Conservation (phyloP, 1,284 basidiomycete species). For the Ustilago vetiveriae region DNA sequence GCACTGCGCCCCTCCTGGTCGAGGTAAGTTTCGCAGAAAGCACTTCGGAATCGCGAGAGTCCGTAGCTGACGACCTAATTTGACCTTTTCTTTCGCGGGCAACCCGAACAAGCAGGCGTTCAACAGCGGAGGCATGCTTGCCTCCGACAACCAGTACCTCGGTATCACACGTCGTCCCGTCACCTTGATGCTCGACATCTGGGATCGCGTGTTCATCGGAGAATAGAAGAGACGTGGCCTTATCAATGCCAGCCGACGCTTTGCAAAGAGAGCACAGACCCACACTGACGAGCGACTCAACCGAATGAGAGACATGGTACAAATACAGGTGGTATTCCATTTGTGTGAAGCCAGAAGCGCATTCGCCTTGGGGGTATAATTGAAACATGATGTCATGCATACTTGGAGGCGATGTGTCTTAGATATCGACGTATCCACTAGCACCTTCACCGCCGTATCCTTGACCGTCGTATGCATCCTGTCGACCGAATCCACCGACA, state of each 20-base stretch:
- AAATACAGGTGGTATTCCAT: constrained; percentile 37
- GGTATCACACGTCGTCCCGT: constrained; percentile 12
- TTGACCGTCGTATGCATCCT: constrained; percentile 42
- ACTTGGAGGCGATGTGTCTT: too few relatives aligned
- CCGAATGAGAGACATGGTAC: constrained; percentile 2
- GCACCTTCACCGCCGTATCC: constrained; percentile 30
- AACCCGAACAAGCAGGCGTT: neutral
- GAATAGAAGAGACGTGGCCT: neutral
- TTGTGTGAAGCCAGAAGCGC: constrained; percentile 7
- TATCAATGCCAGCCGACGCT: too few relatives aligned
- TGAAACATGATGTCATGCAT: neutral
- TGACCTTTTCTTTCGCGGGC: too few relatives aligned
- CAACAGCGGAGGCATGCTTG: constrained; percentile 10
- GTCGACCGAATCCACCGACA: constrained; percentile 29
- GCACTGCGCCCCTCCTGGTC: constrained; percentile 12
- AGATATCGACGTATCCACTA: constrained; percentile 52
- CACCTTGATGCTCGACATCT: constrained; percentile 16
- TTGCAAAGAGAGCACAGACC: too few relatives aligned
- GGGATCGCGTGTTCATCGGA: constrained; percentile 8
- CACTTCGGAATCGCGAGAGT: too few relatives aligned
- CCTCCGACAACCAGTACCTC: constrained; percentile 3
- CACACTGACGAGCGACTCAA: too few relatives aligned
- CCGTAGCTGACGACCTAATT: too few relatives aligned
- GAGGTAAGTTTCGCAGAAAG: constrained; percentile 10
- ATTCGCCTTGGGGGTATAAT: too few relatives aligned